These are phyloP conservation scores for Ambrosia trifida DNA, from an alignment of 129 eudicot species.

Conservation along the genomic window DNA sequence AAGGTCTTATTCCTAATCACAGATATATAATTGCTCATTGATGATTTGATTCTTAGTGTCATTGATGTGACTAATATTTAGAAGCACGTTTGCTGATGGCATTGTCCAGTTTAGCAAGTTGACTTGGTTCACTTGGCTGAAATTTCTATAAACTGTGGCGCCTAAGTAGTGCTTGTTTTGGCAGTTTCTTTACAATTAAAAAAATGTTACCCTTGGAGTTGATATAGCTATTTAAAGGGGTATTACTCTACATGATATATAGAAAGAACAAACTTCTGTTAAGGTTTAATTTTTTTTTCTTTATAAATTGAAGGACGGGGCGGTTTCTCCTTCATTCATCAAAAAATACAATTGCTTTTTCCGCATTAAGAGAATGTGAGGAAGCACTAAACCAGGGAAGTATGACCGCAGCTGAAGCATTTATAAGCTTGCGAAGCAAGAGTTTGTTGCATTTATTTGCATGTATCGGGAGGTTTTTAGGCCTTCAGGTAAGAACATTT, in stretches of 20 bases:
- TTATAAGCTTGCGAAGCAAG: constrained; percentile 72
- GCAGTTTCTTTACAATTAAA: constrained; percentile 6
- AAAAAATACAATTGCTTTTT: constrained; percentile 62
- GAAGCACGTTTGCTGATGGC: not conserved
- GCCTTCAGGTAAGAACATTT: constrained; percentile 74
- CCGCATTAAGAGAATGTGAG: constrained; percentile 78
- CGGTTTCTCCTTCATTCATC: constrained; percentile 84
- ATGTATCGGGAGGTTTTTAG: constrained; percentile 81
- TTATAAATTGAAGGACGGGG: constrained; percentile 64
- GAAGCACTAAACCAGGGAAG: constrained; percentile 85
- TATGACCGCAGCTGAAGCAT: constrained; percentile 71
- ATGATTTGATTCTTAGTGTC: constrained; percentile 12
- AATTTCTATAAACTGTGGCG: constrained; percentile 13
- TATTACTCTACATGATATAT: not conserved
- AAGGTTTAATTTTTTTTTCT: not conserved
- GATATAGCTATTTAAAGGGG: not conserved
- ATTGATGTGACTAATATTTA: constrained; percentile 1
- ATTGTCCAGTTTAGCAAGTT: constrained; percentile 9
- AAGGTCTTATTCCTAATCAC: constrained; percentile 48
- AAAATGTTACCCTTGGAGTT: not conserved
- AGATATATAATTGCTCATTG: constrained; percentile 9
- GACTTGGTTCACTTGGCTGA: not conserved
- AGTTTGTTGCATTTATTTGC: constrained; percentile 84
- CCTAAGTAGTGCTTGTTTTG: constrained; percentile 13
- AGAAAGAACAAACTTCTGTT: not conserved